Evolutionary conservation across 352 stramenopile species (phyloP).

Genomic region (Pythium sp.): DNA sequence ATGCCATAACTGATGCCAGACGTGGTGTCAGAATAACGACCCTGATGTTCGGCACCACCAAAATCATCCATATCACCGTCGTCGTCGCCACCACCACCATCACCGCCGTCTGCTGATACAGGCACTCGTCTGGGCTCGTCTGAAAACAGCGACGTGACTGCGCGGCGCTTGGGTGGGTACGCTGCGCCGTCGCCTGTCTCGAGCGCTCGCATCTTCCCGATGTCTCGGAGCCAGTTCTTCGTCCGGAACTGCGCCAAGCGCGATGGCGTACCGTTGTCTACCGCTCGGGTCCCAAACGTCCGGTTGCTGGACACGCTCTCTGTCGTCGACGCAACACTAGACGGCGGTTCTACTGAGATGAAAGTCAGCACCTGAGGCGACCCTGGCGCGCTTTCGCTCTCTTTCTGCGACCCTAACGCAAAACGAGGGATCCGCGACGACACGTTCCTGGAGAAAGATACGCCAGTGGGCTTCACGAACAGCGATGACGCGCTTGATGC

Average conservation of each 20-base stretch:
- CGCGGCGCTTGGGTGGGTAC: slow-evolving; percentile 14
- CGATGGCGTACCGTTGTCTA: slow-evolving; percentile 17
- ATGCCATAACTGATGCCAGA: background rate
- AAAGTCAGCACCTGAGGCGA: background rate
- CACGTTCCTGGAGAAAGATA: background rate
- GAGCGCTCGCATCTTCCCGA: slow-evolving; percentile 16
- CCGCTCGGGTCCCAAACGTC: background rate
- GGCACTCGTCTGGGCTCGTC: background rate
- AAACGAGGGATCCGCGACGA: slow-evolving; percentile 10
- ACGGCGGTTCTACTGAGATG: background rate
- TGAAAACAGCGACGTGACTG: slow-evolving; percentile 14
- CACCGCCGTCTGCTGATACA: background rate
- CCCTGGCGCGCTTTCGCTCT: background rate
- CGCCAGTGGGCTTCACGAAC: background rate
- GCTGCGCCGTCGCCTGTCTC: background rate
- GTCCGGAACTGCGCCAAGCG: slow-evolving; percentile 19
- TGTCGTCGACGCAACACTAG: slow-evolving; percentile 2
- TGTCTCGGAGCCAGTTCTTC: slow-evolving; percentile 18
- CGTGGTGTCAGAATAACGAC: background rate
- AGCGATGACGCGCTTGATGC: background rate
- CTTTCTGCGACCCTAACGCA: background rate
- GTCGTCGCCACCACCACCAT: background rate
- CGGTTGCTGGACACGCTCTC: slow-evolving; percentile 2
- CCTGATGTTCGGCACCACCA: background rate
- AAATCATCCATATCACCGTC: background rate